Conservation (phyloP, 2,329 filamentous ascomycete species). For the Blastomyces percursus region DNA sequence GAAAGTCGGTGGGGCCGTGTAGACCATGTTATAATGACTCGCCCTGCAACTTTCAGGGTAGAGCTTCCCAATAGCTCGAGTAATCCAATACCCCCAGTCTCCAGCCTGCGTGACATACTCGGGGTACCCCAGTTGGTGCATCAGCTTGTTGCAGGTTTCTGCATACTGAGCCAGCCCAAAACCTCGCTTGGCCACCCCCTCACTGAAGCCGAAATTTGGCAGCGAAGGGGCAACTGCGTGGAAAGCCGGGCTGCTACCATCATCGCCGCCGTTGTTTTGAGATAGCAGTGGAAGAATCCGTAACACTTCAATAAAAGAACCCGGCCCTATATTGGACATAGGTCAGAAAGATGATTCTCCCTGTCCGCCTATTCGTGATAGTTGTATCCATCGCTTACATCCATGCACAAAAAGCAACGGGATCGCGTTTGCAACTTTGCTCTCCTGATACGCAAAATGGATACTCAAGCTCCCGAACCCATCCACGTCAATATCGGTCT, state of each 20-base stretch:
- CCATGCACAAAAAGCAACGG: conserved; percentile 59
- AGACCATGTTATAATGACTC: conserved; percentile 52
- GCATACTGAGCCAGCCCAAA: conserved; percentile 52
- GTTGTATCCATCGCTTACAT: conserved; percentile 30
- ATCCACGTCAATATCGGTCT: conserved; percentile 41
- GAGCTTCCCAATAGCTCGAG: conserved; percentile 48
- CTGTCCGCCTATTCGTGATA: conserved; percentile 11
- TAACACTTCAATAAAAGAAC: conserved; percentile 53
- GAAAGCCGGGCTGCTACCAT: conserved; percentile 34
- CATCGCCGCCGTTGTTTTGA: conserved; percentile 21
- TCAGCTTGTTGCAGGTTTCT: conserved; percentile 55
- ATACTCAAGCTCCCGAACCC: conserved; percentile 51
- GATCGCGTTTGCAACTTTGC: conserved; percentile 43
- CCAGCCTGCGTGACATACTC: conserved; percentile 47
- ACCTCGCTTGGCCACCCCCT: conserved; percentile 35
- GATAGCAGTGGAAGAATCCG: conserved; percentile 48
- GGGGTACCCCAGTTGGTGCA: conserved; percentile 55
- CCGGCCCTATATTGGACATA: conserved; percentile 43
- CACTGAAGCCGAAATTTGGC: conserved; percentile 48
- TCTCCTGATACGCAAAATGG: conserved; percentile 54
- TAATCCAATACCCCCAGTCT: conserved; percentile 59
- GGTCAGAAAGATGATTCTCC: conserved; percentile 6
- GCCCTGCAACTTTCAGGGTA: conserved; percentile 50
- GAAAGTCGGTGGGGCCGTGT: conserved; percentile 41
- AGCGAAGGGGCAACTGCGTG: conserved; percentile 44